Evolutionary conservation across 164 flowering plant species (phyloP).

Genomic region (Vitis vinifera): DNA sequence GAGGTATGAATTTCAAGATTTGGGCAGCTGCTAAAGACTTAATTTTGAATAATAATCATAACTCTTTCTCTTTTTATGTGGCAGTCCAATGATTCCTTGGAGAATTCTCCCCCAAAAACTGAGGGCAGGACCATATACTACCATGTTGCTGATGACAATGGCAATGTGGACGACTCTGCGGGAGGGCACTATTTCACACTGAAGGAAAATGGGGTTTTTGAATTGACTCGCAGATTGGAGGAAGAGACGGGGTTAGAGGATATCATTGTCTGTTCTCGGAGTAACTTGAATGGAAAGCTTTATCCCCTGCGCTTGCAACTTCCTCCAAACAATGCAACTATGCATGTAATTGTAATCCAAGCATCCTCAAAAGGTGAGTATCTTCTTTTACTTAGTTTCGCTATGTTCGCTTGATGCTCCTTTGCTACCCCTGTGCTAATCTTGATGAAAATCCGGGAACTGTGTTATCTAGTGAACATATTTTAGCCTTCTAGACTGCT

Average conservation of each 20-base stretch:
- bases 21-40: neutral
- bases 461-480: too few relatives aligned
- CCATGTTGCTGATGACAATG: slow-evolving; percentile 56
- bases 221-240: slow-evolving; percentile 63
- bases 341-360: slow-evolving; percentile 74
- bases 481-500: too few relatives aligned
- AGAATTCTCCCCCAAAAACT: slow-evolving; percentile 48
- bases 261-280: slow-evolving; percentile 68
- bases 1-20: slow-evolving; percentile 39
- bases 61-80: slow-evolving; percentile 4
- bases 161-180: slow-evolving; percentile 45
- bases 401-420: too few relatives aligned
- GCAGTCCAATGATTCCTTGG: slow-evolving; percentile 63
- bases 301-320: slow-evolving; percentile 87
- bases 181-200: slow-evolving; percentile 48
- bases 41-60: neutral
- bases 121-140: slow-evolving; percentile 74
- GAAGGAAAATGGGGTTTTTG: slow-evolving; percentile 66
- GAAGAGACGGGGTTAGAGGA: slow-evolving; percentile 67
- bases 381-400: neutral
- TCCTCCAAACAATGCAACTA: slow-evolving; percentile 77
- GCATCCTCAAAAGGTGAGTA: slow-evolving; percentile 54
- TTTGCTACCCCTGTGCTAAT: neutral
- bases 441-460: neutral
- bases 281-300: slow-evolving; percentile 74